A percentile compares a stretch with the other conserved stretches of the same genome.
These are phyloP conservation scores for Clarireedia monteithiana DNA, from an alignment of 2,329 filamentous ascomycete genomes.

Conservation along the genomic window DNA sequence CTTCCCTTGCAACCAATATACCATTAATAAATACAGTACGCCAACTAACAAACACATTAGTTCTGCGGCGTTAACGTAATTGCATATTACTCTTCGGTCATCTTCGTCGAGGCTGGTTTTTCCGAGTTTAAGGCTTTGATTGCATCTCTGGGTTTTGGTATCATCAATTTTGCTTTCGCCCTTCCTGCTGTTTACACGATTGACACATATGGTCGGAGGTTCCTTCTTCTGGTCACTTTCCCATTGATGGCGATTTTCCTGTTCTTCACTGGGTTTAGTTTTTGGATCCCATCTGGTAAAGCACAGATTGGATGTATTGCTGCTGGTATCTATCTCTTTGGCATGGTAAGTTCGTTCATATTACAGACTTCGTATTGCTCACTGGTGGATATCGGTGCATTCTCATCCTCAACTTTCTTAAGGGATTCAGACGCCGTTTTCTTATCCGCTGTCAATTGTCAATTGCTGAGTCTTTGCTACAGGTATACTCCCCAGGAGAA, in stretches of 20 bases:
- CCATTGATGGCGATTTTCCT: conserved; percentile 61
- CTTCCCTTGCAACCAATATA: neutral
- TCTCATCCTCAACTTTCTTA: too few relatives aligned
- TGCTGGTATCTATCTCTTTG: conserved; percentile 58
- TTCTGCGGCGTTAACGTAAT: conserved; percentile 47
- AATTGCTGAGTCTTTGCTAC: neutral
- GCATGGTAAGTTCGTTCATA: neutral
- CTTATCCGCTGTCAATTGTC: conserved; percentile 43
- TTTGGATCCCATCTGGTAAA: conserved; percentile 36
- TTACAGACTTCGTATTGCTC: too few relatives aligned
- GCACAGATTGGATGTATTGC: conserved; percentile 48
- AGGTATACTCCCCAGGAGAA: conserved; percentile 42
- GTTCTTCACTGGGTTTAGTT: conserved; percentile 51
- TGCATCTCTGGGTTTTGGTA: conserved; percentile 8
- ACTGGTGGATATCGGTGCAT: too few relatives aligned
- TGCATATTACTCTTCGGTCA: conserved; percentile 64
- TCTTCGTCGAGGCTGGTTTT: conserved; percentile 53
- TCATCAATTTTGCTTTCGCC: conserved; percentile 44
- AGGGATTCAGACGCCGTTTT: too few relatives aligned
- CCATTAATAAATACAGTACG: neutral
- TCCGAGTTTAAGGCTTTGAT: conserved; percentile 33
- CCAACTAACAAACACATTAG: conserved; percentile 12
- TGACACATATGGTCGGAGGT: conserved; percentile 55
- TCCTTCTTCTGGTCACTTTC: conserved; percentile 56
- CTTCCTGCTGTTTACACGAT: conserved; percentile 51